Conservation (phyloP, 2,329 filamentous ascomycete genomes). For the Colletotrichum sp. region DNA sequence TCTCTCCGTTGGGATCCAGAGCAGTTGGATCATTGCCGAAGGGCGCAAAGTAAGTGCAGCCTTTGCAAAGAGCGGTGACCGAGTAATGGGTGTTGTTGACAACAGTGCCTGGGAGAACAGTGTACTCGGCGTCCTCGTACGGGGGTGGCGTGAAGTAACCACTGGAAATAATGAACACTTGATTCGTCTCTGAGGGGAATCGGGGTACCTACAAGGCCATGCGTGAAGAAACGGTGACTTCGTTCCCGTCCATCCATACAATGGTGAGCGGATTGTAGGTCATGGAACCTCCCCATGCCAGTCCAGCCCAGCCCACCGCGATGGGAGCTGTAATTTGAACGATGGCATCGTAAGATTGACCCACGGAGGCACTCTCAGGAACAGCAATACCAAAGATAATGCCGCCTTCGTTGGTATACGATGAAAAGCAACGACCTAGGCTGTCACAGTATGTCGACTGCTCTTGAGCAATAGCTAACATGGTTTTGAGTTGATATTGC, state of each 20-base stretch:
- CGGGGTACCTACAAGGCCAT: conserved; percentile 37
- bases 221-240: conserved; percentile 38
- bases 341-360: conserved; percentile 42
- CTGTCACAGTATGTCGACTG: conserved; percentile 24
- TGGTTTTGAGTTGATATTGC: neutral
- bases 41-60: conserved; percentile 48
- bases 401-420: conserved; percentile 28
- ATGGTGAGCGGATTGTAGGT: conserved; percentile 47
- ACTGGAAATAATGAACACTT: conserved; percentile 21
- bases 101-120: conserved; percentile 37
- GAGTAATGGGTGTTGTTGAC: conserved; percentile 39
- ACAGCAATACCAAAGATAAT: conserved; percentile 40
- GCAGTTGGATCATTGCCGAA: conserved; percentile 41
- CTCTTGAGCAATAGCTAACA: neutral
- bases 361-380: conserved; percentile 31
- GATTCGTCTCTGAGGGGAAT: neutral
- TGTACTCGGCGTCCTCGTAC: conserved; percentile 36
- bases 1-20: conserved; percentile 41
- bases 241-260: conserved; percentile 45
- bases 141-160: conserved; percentile 37
- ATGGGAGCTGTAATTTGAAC: conserved; percentile 46
- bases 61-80: conserved; percentile 38
- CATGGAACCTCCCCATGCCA: conserved; percentile 51
- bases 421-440: conserved; percentile 24
- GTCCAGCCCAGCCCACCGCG: conserved; percentile 46